A percentile compares a stretch with the other conserved stretches of the same genome.
Conservation (phyloP, 129 eudicot species). For the Apium graveolens region DNA sequence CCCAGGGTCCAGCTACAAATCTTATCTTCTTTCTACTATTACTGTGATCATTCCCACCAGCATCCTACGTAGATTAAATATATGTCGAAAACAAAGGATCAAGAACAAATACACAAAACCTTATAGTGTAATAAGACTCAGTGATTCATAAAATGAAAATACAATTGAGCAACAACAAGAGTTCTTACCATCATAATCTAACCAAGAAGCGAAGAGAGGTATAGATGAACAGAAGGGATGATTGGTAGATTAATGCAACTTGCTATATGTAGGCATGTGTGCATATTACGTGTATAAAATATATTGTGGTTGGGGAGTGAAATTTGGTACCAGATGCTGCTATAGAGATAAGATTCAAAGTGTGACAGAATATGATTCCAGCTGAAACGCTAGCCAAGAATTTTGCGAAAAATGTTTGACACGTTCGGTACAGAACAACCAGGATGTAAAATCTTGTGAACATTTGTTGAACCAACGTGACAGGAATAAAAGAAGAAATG, state of each 20-base stretch:
- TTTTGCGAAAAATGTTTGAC: not conserved
- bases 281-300: not conserved
- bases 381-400: slow-evolving; percentile 2
- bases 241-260: not conserved
- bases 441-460: not conserved
- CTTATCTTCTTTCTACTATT: slow-evolving; percentile 19
- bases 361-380: slow-evolving; percentile 20
- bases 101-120: not conserved
- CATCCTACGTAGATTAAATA: too few relatives aligned
- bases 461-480: not conserved
- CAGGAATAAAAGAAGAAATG: too few relatives aligned
- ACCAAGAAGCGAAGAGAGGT: not conserved
- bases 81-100: too few relatives aligned
- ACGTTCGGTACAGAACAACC: not conserved
- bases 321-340: slow-evolving; percentile 5
- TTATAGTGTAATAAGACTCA: not conserved
- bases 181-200: slow-evolving; percentile 28
- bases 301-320: not conserved
- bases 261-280: not conserved
- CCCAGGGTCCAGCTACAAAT: slow-evolving; percentile 53
- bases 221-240: not conserved
- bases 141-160: not conserved
- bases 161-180: not conserved
- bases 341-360: slow-evolving; percentile 6
- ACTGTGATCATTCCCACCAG: slow-evolving; percentile 13